Evolutionary conservation across 148 eudicot species (phyloP).

Genomic region (Salicornia ramosissima): DNA sequence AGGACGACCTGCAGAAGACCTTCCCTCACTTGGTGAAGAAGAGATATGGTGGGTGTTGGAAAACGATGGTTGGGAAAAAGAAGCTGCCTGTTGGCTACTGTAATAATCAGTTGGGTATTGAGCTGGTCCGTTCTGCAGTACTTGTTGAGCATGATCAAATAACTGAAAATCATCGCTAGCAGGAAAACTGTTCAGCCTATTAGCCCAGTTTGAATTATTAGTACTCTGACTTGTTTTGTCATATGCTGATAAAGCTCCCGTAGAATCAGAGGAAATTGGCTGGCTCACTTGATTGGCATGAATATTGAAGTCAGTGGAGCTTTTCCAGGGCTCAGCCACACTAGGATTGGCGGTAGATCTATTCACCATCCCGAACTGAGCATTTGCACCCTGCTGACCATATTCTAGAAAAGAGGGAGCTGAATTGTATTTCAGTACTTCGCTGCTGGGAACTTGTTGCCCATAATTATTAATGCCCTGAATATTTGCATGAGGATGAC

Average conservation of each 20-base stretch:
- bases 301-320: conserved; percentile 22
- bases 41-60: conserved; percentile 41
- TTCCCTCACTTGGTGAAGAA: conserved; percentile 42
- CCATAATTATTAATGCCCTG: conserved; percentile 22
- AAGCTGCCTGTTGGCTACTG: conserved; percentile 32
- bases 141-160: conserved; percentile 31
- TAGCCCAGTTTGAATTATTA: conserved; percentile 30
- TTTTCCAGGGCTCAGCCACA: conserved; percentile 30
- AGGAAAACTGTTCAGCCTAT: conserved; percentile 29
- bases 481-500: conserved; percentile 33
- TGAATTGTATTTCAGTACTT: conserved; percentile 28
- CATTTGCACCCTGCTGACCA: conserved; percentile 40
- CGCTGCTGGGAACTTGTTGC: conserved; percentile 26
- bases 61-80: conserved; percentile 40
- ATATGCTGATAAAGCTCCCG: conserved; percentile 29
- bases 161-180: conserved; percentile 39
- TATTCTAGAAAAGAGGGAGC: conserved; percentile 33
- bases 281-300: conserved; percentile 22
- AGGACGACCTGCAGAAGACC: conserved; percentile 90
- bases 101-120: conserved; percentile 34
- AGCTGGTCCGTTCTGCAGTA: conserved; percentile 35
- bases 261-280: conserved; percentile 16
- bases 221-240: conserved; percentile 31
- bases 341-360: conserved; percentile 23
- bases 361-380: conserved; percentile 31